phyloP scores from a whole-genome alignment of 2,329 filamentous ascomycete genomes.

The Trichoderma sp. region DNA sequence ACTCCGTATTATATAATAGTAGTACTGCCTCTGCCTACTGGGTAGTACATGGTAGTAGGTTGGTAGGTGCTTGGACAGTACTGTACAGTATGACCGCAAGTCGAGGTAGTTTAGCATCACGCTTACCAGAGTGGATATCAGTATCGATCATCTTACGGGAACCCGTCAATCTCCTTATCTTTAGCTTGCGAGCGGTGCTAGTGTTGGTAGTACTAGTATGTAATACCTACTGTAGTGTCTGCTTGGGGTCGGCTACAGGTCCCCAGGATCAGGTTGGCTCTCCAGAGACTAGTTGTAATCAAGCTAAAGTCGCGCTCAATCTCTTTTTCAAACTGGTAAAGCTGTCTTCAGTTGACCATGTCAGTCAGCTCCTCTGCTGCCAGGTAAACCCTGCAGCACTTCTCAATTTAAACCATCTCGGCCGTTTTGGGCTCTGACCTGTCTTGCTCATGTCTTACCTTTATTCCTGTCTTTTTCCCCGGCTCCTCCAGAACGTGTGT shows the following conservation, averaged over 20 bases:
- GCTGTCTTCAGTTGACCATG: neutral
- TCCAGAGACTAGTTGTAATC: neutral
- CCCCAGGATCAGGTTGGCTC: neutral
- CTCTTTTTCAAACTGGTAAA: neutral
- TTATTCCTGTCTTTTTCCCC: neutral
- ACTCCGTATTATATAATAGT: no score
- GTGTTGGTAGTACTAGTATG: no score
- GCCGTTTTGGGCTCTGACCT: neutral
- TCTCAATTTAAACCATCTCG: neutral
- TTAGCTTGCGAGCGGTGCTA: neutral
- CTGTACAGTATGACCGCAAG: no score
- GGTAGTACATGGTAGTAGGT: no score
- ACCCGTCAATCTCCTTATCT: slow-evolving; percentile 2
- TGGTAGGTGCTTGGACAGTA: no score
- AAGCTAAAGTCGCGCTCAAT: neutral
- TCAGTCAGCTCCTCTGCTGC: neutral
- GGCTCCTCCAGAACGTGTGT: neutral
- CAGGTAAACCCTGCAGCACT: neutral
- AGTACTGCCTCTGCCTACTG: no score
- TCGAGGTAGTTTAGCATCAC: neutral
- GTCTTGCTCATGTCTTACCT: neutral
- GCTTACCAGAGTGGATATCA: neutral
- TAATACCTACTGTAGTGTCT: neutral
- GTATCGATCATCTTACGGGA: slow-evolving; percentile 6
- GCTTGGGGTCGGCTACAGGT: neutral